phyloP scores from a whole-genome alignment of 176 grass and related monocot species.

The Canna indica region DNA sequence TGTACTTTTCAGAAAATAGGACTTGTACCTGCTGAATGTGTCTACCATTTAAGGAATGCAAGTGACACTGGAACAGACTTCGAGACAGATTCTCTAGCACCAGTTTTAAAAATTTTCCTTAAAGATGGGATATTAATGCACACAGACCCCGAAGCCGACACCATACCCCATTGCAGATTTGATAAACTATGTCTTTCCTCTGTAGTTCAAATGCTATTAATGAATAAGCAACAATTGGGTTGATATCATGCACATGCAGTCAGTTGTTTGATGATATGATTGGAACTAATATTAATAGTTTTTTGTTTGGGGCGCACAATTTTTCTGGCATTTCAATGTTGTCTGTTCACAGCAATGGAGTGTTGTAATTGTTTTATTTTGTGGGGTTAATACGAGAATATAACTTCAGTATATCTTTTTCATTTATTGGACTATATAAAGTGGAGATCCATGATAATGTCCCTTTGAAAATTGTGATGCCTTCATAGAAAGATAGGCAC shows the following conservation, averaged over 20 bases:
- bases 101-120: conserved; percentile 47
- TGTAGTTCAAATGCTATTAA: conserved; percentile 30
- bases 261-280: not conserved
- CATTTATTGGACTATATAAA: no score
- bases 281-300: no score
- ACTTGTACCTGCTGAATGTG: conserved; percentile 45
- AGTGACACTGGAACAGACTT: conserved; percentile 31
- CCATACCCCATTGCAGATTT: conserved; percentile 55
- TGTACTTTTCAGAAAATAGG: not conserved
- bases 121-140: conserved; percentile 85
- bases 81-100: conserved; percentile 22
- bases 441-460: no score
- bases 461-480: no score
- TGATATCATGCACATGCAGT: not conserved
- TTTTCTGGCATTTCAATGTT: not conserved
- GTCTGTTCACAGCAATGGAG: not conserved
- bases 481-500: no score
- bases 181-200: conserved; percentile 60
- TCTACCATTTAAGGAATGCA: conserved; percentile 42
- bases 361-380: not conserved
- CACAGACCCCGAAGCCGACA: conserved; percentile 29
- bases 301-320: not conserved
- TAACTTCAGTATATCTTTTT: no score
- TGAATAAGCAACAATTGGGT: not conserved
- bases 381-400: not conserved